Percentiles rank a stretch among this genome's conserved stretches.
phyloP scores from a whole-genome alignment of 2,329 filamentous ascomycete species.

The Reticulascus tulasneorum region DNA sequence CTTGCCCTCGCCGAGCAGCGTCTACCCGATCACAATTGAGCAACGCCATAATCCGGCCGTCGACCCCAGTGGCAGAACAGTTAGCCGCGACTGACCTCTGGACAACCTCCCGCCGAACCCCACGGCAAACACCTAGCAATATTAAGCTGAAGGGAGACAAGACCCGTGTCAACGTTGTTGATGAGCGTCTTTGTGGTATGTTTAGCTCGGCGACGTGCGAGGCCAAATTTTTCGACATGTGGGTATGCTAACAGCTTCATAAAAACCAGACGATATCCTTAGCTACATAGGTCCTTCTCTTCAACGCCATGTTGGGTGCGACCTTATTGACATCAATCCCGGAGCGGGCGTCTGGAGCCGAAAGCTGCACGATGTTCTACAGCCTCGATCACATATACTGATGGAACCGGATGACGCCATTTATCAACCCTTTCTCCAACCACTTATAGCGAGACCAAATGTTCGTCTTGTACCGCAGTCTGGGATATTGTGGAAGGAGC shows the following conservation, averaged over 20 bases:
- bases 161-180: slow-evolving; percentile 48
- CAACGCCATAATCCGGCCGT: not conserved
- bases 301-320: slow-evolving; percentile 68
- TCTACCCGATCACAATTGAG: not conserved
- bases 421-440: slow-evolving; percentile 58
- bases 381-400: slow-evolving; percentile 78
- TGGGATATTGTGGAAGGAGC: slow-evolving; percentile 57
- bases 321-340: slow-evolving; percentile 83
- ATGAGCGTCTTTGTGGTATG: slow-evolving; percentile 46
- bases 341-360: slow-evolving; percentile 74
- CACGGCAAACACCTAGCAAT: not conserved
- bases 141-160: slow-evolving; percentile 3
- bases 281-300: slow-evolving; percentile 67
- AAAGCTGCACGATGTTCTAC: slow-evolving; percentile 68
- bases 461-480: slow-evolving; percentile 50
- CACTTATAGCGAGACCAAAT: slow-evolving; percentile 53
- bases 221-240: not conserved
- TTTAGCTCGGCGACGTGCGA: not conserved
- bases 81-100: not conserved
- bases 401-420: slow-evolving; percentile 64
- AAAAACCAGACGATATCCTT: slow-evolving; percentile 67
- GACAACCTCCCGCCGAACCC: not conserved
- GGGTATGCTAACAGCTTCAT: not conserved
- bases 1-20: too few relatives aligned
- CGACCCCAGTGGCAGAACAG: not conserved